Evolutionary conservation across 2,329 filamentous ascomycete genomes (phyloP), one percentile per base, ranked within the genome.

Genomic region (Dryadomyces quercivorus): DNA sequence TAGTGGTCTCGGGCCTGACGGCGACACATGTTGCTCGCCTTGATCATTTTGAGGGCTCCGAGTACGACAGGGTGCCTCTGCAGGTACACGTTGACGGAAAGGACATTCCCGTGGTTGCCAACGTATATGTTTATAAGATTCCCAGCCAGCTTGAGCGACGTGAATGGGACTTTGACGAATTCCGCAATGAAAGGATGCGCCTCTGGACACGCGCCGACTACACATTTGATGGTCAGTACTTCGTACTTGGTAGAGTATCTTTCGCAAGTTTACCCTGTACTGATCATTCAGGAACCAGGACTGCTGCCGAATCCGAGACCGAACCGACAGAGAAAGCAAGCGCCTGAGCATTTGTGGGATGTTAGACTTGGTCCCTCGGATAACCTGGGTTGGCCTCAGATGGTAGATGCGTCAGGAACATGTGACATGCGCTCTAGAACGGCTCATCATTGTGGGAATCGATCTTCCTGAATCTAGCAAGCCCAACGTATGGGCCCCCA

Each of bases 151-250:
- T 97, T 18, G 88, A 95, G 67, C 73, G 78, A 36, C 69, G 72
- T 21, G 90, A 95, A 67, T 97, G 92, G 92, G 88, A 95, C 66
- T 93, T 90, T 70, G 82, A 84, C 50, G 81, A 86, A 59, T 97
- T 96, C 65, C 81, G 85, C 58, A 74, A 75, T 62, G 84, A 93
- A 58, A 95, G 90, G 72, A 70, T 82, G 70, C 65, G 65, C 54
- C 55, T 63, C 3, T 82, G 78, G 78, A 75, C 76, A 5, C 67
- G 76, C n/a, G 72, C 71, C 34, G 74, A 74, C 51, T 73, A 73
- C 59, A 65, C 66, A 10, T 75, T 75, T 57, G 26, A 31, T 8
- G 26, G 26, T 31, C 4, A 31, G 26, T 31, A 8, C 26, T 8
- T 31, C 4, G 26, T 5, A 31, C 26, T 8, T 31, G 26, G 26